These are phyloP conservation scores for Combretum micranthum DNA, from an alignment of 345 rosid genomes.

Conservation along the genomic window DNA sequence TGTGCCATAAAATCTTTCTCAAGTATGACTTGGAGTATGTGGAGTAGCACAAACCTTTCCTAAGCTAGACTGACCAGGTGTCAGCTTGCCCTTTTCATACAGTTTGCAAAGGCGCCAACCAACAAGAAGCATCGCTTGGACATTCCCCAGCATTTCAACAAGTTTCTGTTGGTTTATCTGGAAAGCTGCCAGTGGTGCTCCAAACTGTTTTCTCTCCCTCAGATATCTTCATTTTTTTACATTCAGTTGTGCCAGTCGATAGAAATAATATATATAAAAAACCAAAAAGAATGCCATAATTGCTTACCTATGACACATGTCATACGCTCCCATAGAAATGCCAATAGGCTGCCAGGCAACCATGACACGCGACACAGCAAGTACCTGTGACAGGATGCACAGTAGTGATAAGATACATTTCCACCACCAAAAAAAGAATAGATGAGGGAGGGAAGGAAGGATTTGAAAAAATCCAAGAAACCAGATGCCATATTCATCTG, in stretches of 20 bases:
- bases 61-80: conserved; percentile 91
- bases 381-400: conserved; percentile 44
- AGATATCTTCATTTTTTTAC: conserved; percentile 44
- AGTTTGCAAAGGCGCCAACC: conserved; percentile 97
- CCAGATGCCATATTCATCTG: no score
- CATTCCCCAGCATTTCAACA: conserved; percentile 72
- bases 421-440: no score
- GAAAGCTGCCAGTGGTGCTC: conserved; percentile 93
- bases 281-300: not conserved
- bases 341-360: conserved; percentile 98
- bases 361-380: conserved; percentile 90
- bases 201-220: conserved; percentile 92
- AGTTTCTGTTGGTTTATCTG: conserved; percentile 92
- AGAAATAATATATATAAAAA: not conserved
- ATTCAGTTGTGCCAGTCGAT: not conserved
- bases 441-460: no score
- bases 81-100: conserved; percentile 78
- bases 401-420: no score
- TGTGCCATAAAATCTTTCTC: not conserved
- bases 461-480: no score
- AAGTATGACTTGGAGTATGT: no score
- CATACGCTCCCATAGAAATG: conserved; percentile 92
- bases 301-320: conserved; percentile 82
- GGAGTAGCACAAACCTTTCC: conserved; percentile 60
- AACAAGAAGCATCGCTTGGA: conserved; percentile 85